These are phyloP conservation scores for Backusella morwellensis DNA, from an alignment of 192 early-diverging fungal species.

Conservation along the genomic window DNA sequence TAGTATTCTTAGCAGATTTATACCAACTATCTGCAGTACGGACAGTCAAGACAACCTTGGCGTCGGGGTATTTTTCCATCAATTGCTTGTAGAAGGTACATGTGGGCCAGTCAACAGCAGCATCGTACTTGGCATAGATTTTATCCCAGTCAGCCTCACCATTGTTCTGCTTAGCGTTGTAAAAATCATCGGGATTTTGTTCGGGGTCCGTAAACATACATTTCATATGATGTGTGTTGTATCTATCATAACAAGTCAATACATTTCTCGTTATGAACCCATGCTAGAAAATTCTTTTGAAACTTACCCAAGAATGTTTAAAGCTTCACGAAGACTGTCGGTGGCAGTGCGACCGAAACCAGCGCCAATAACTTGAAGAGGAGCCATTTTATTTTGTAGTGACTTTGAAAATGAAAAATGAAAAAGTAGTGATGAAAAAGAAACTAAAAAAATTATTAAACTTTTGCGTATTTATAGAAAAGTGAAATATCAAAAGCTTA, in stretches of 20 bases:
- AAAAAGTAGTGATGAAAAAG: background rate
- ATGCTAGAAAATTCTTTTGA: background rate
- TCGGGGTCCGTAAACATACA: background rate
- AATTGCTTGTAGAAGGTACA: slow-evolving; percentile 21
- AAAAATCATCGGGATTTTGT: background rate
- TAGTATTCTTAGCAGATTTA: slow-evolving; percentile 8
- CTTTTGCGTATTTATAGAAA: background rate
- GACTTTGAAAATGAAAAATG: background rate
- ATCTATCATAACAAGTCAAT: background rate
- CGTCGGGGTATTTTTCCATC: slow-evolving; percentile 22
- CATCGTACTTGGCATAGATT: slow-evolving; percentile 9
- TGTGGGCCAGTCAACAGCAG: slow-evolving; percentile 27
- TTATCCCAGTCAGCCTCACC: slow-evolving; percentile 22
- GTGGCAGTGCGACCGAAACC: slow-evolving; percentile 28
- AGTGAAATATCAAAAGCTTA: background rate
- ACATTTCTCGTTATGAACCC: background rate
- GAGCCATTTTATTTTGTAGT: background rate
- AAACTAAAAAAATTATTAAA: background rate
- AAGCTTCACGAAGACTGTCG: slow-evolving; percentile 18
- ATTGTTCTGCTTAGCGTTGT: background rate
- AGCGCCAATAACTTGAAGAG: slow-evolving; percentile 26
- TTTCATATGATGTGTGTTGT: slow-evolving; percentile 16
- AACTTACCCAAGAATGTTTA: slow-evolving; percentile 19
- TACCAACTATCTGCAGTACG: slow-evolving; percentile 25
- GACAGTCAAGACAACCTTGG: slow-evolving; percentile 21